Conservation (phyloP, 441 rosid species). For the Populus trichocarpa region DNA sequence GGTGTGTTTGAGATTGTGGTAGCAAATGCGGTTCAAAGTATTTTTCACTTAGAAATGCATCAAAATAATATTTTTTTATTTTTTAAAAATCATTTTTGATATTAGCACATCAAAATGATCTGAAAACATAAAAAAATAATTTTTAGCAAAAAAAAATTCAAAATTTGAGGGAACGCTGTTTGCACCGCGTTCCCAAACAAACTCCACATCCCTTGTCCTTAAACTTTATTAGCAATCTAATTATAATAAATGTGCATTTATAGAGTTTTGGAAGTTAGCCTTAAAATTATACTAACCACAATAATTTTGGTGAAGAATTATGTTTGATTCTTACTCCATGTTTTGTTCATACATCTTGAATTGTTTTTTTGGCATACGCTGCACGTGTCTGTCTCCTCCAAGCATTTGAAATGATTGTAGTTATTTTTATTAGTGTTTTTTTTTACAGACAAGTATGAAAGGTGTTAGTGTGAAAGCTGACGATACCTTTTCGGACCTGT, state of each 20-base stretch:
- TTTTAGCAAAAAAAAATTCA: no score
- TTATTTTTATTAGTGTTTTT: background rate
- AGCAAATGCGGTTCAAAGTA: background rate
- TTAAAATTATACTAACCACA: background rate
- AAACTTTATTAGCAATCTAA: background rate
- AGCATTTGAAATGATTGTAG: background rate
- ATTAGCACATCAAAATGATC: no score
- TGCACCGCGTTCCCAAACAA: no score
- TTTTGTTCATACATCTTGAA: background rate
- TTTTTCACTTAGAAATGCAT: conserved; percentile 2
- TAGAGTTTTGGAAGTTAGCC: background rate
- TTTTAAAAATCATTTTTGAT: no score
- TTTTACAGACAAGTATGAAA: background rate
- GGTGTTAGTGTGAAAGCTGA: background rate
- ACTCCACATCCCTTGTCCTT: background rate
- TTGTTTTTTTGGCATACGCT: background rate
- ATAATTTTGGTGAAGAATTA: background rate
- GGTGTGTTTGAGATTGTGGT: no score
- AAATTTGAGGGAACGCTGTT: no score
- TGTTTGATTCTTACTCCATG: background rate
- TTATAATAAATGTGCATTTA: background rate
- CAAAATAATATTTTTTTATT: no score
- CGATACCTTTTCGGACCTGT: background rate
- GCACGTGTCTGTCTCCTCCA: background rate
- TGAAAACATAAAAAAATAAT: no score